Percentiles rank a stretch among this genome's conserved stretches.
Evolutionary conservation across 176 grass and related monocot genomes (phyloP).

Genomic region (Ananas comosus): DNA sequence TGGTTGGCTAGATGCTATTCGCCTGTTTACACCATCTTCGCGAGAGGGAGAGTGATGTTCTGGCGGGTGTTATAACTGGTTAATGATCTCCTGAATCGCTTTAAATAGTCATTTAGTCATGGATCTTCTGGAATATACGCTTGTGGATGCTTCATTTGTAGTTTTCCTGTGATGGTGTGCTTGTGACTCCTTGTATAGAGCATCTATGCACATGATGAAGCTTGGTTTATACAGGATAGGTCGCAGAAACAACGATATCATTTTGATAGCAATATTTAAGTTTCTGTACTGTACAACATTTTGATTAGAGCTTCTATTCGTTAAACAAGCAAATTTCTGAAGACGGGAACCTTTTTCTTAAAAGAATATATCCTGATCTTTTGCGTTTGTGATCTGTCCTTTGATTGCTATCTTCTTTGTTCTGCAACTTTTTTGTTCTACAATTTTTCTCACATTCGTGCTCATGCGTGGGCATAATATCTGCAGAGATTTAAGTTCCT

Average conservation of each 20-base stretch:
- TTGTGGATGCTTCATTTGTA: neutral
- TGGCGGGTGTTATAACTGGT: constrained; percentile 91
- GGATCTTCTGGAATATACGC: neutral
- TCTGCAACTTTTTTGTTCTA: no score
- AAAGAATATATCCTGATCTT: no score
- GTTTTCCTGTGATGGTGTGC: neutral
- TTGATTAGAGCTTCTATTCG: no score
- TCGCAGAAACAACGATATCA: no score
- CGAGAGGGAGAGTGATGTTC: constrained; percentile 78
- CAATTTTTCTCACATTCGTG: no score
- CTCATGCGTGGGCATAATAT: no score
- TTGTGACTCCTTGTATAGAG: neutral
- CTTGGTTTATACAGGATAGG: no score
- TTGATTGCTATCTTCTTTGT: no score
- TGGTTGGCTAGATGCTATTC: constrained; percentile 81
- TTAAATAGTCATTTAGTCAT: neutral
- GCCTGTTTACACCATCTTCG: constrained; percentile 84
- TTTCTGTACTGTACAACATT: constrained; percentile 2
- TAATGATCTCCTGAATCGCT: constrained; percentile 29
- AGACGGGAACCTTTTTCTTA: no score
- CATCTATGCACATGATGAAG: neutral
- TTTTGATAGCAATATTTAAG: neutral
- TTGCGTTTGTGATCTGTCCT: no score
- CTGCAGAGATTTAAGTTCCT: no score
- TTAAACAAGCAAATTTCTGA: no score